phyloP scores from a whole-genome alignment of 106 monocot genomes.

The Vanilla planifolia region DNA sequence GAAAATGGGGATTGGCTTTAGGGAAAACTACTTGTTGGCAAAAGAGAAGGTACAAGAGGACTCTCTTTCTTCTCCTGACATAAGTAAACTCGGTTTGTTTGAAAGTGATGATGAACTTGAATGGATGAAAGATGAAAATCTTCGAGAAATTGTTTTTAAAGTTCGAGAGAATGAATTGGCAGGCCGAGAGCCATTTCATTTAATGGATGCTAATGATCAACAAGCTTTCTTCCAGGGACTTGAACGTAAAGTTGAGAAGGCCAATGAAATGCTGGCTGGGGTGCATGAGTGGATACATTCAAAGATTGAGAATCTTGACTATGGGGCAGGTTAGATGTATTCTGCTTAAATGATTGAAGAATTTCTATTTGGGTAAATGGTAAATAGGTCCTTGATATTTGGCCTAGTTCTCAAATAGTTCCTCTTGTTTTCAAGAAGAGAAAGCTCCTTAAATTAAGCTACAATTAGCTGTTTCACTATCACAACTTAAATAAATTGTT shows the following conservation, averaged over 20 bases:
- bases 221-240: slow-evolving; percentile 58
- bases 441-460: too few relatives aligned
- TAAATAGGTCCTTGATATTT: too few relatives aligned
- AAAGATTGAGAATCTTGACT: slow-evolving; percentile 75
- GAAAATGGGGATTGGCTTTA: slow-evolving; percentile 57
- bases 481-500: too few relatives aligned
- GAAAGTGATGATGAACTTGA: slow-evolving; percentile 52
- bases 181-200: slow-evolving; percentile 71
- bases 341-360: neutral
- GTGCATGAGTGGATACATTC: slow-evolving; percentile 78
- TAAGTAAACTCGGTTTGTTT: slow-evolving; percentile 40
- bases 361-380: too few relatives aligned
- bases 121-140: slow-evolving; percentile 83
- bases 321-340: slow-evolving; percentile 54
- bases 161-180: slow-evolving; percentile 74
- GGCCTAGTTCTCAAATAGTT: too few relatives aligned
- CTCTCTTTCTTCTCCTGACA: slow-evolving; percentile 14
- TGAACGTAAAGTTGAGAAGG: slow-evolving; percentile 57
- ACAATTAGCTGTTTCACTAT: too few relatives aligned
- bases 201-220: slow-evolving; percentile 54
- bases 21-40: slow-evolving; percentile 60
- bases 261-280: slow-evolving; percentile 45
- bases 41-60: slow-evolving; percentile 50
- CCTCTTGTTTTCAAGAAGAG: too few relatives aligned
- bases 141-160: slow-evolving; percentile 70